Percentiles rank a stretch among this genome's conserved stretches.
Conservation (phyloP, 768 basidiomycete genomes). For the Mycena galericulata region DNA sequence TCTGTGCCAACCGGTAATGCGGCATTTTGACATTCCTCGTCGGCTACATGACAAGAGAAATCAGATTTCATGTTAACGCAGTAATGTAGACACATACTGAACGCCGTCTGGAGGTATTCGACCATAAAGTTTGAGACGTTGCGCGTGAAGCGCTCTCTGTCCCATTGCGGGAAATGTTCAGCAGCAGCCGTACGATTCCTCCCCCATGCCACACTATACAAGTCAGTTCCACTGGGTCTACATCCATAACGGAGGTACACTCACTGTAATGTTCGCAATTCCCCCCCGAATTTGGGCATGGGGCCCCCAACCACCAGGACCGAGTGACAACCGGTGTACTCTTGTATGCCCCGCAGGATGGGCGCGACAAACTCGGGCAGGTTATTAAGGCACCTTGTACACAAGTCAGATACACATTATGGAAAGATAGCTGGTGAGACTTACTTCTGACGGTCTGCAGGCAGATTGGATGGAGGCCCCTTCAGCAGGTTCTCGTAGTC, state of each 20-base stretch:
- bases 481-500: background rate
- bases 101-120: background rate
- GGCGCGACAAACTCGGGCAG: background rate
- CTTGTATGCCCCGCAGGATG: background rate
- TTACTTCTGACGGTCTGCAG: conserved; percentile 4
- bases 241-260: background rate
- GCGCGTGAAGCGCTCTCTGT: background rate
- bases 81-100: background rate
- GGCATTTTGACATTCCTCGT: background rate
- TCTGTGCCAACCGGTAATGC: background rate
- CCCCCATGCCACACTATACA: background rate
- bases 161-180: background rate
- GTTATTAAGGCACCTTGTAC: background rate
- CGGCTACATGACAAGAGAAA: background rate
- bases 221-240: background rate
- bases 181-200: background rate
- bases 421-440: too few relatives aligned
- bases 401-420: too few relatives aligned
- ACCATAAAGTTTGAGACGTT: background rate
- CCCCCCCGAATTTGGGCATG: background rate
- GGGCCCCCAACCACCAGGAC: background rate
- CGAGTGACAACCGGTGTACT: background rate
- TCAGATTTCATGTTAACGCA: background rate
- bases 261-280: background rate
- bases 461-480: background rate